phyloP scores from a whole-genome alignment of 1,284 basidiomycete species.

The Stereum hirsutum region DNA sequence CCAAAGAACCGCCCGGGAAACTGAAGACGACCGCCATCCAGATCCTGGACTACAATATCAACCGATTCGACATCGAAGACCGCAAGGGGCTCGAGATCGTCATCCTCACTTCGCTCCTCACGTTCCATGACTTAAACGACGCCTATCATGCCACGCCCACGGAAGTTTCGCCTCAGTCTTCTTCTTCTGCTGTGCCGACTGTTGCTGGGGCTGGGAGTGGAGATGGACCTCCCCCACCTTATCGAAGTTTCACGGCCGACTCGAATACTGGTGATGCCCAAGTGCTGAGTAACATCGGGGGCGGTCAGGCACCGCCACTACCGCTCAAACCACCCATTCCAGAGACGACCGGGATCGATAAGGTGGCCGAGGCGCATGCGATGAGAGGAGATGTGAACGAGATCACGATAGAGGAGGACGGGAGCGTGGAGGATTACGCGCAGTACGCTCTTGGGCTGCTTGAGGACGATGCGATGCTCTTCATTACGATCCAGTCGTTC shows the following conservation, averaged over 20 bases:
- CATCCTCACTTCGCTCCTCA: slow-evolving; percentile 64
- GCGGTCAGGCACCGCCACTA: slow-evolving; percentile 33
- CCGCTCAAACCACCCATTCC: slow-evolving; percentile 56
- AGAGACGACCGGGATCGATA: slow-evolving; percentile 54
- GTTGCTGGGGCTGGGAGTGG: too few relatives aligned
- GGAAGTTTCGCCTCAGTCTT: slow-evolving; percentile 6
- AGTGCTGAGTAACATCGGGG: too few relatives aligned
- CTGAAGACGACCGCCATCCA: slow-evolving; percentile 63
- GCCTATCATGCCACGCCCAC: slow-evolving; percentile 32
- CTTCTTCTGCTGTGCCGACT: slow-evolving; percentile 14
- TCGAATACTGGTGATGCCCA: too few relatives aligned
- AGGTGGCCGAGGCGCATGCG: slow-evolving; percentile 60
- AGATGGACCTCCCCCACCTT: too few relatives aligned
- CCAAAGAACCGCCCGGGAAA: slow-evolving; percentile 62
- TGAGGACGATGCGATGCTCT: slow-evolving; percentile 73
- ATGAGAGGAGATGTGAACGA: slow-evolving; percentile 63
- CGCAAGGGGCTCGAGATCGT: slow-evolving; percentile 78
- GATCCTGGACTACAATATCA: slow-evolving; percentile 79
- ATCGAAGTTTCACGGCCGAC: too few relatives aligned
- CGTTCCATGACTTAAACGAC: slow-evolving; percentile 68
- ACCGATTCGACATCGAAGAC: slow-evolving; percentile 78
- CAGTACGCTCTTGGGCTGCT: slow-evolving; percentile 57
- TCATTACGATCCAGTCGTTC: slow-evolving; percentile 62
- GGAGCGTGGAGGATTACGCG: slow-evolving; percentile 55
- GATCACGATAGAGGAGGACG: slow-evolving; percentile 60